Percentiles rank a stretch among this genome's conserved stretches.
Evolutionary conservation across 352 stramenopile species (phyloP).

Genomic region (Globisporangium spiculum): DNA sequence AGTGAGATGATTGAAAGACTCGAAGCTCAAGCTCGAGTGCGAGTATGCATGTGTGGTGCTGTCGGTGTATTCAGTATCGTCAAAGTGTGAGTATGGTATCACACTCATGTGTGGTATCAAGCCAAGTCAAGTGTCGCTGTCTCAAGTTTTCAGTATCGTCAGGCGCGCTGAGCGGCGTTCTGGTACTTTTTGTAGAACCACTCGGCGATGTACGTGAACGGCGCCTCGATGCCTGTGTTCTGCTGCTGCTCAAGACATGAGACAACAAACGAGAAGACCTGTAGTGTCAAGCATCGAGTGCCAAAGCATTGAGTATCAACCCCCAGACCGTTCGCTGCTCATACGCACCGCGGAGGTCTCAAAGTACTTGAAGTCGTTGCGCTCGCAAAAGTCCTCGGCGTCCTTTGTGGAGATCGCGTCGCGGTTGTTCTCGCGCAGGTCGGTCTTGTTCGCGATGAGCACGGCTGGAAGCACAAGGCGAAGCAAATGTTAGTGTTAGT

Average conservation of each 20-base stretch:
- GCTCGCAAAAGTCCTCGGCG: conserved; percentile 61
- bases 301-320: background rate
- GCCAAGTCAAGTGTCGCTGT: background rate
- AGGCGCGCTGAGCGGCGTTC: conserved; percentile 51
- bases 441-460: conserved; percentile 76
- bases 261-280: background rate
- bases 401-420: conserved; percentile 72
- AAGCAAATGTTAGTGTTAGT: background rate
- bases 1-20: background rate
- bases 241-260: conserved; percentile 42
- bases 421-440: conserved; percentile 74
- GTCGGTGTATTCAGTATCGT: background rate
- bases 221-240: conserved; percentile 67
- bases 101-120: background rate
- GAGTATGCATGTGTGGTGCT: background rate
- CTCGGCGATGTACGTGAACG: conserved; percentile 77
- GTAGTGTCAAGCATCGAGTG: conserved; percentile 1
- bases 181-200: conserved; percentile 88
- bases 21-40: background rate
- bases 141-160: conserved; percentile 2
- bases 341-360: conserved; percentile 64
- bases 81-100: background rate
- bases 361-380: conserved; percentile 82
- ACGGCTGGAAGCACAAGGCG: conserved; percentile 31
- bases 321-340: background rate